Percentiles rank a stretch among this genome's conserved stretches.
These are phyloP conservation scores for Ogataea pignaliae DNA, from an alignment of 805 yeast species.

Conservation along the genomic window DNA sequence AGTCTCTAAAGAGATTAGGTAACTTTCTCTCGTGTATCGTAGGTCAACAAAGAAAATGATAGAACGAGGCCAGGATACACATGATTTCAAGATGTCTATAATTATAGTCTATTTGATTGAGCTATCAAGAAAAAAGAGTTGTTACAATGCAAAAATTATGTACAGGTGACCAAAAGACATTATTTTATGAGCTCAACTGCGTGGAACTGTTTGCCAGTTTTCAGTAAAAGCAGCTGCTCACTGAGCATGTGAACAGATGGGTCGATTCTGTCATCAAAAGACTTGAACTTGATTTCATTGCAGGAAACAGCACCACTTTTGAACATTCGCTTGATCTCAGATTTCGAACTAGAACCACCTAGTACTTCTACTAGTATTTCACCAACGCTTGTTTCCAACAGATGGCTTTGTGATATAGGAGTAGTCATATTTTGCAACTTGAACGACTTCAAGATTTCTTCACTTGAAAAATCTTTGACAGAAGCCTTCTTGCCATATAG, in stretches of 20 bases:
- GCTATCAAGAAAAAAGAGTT: too few species aligned
- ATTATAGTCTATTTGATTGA: too few species aligned
- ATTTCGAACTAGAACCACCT: slow-evolving; percentile 40
- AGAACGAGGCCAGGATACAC: too few species aligned
- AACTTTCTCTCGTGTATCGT: too few species aligned
- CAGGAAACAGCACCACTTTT: slow-evolving; percentile 64
- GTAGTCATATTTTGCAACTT: slow-evolving; percentile 51
- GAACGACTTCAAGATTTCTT: slow-evolving; percentile 52
- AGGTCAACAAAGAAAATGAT: too few species aligned
- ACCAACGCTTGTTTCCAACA: slow-evolving; percentile 38
- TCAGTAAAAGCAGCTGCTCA: slow-evolving; percentile 53
- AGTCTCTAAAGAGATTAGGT: too few species aligned
- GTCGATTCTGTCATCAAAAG: slow-evolving; percentile 45
- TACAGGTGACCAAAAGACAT: background rate
- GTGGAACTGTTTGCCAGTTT: slow-evolving; percentile 71
- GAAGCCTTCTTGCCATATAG: slow-evolving; percentile 38
- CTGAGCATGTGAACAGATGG: slow-evolving; percentile 49
- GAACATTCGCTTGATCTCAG: slow-evolving; percentile 42
- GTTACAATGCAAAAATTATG: background rate
- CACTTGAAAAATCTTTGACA: slow-evolving; percentile 38
- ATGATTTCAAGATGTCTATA: too few species aligned
- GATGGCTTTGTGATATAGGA: slow-evolving; percentile 29
- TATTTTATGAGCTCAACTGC: slow-evolving; percentile 40
- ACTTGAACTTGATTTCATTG: slow-evolving; percentile 42
- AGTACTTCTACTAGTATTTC: slow-evolving; percentile 46